Conservation (phyloP, 768 basidiomycete species). For the Pulveroboletus frians region DNA sequence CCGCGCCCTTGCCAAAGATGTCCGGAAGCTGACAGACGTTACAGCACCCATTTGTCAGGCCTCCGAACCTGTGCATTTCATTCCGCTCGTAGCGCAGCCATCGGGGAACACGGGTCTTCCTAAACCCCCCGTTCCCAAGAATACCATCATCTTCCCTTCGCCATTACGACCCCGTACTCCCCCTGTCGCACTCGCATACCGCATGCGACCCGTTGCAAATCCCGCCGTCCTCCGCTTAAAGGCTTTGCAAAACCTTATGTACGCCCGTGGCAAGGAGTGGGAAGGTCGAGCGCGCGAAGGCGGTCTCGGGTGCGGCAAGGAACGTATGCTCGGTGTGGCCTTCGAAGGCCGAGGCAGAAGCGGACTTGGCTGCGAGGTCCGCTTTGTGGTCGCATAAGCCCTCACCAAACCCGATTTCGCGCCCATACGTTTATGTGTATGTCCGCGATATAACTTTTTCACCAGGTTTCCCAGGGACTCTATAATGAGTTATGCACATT, state of each 20-base stretch:
- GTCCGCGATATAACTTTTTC: slow-evolving; percentile 2
- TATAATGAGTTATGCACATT: slow-evolving; percentile 31
- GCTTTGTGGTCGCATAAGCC: slow-evolving; percentile 28
- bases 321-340: slow-evolving; percentile 53
- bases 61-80: slow-evolving; percentile 35
- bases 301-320: slow-evolving; percentile 49
- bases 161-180: slow-evolving; percentile 38
- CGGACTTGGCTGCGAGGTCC: slow-evolving; percentile 40
- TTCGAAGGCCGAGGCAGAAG: slow-evolving; percentile 60
- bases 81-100: slow-evolving; percentile 35
- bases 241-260: slow-evolving; percentile 56
- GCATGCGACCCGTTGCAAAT: slow-evolving; percentile 56
- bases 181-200: slow-evolving; percentile 32
- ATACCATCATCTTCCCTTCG: slow-evolving; percentile 38
- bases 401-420: background rate
- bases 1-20: slow-evolving; percentile 40
- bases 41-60: slow-evolving; percentile 8
- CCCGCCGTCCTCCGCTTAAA: slow-evolving; percentile 53
- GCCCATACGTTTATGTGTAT: slow-evolving; percentile 3
- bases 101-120: slow-evolving; percentile 28
- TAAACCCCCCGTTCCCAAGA: slow-evolving; percentile 26
- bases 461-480: slow-evolving; percentile 13
- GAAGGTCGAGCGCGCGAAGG: slow-evolving; percentile 47
- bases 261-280: slow-evolving; percentile 40
- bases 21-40: slow-evolving; percentile 36